Conservation (phyloP, 306 rosid species). For the Acacia confusa region DNA sequence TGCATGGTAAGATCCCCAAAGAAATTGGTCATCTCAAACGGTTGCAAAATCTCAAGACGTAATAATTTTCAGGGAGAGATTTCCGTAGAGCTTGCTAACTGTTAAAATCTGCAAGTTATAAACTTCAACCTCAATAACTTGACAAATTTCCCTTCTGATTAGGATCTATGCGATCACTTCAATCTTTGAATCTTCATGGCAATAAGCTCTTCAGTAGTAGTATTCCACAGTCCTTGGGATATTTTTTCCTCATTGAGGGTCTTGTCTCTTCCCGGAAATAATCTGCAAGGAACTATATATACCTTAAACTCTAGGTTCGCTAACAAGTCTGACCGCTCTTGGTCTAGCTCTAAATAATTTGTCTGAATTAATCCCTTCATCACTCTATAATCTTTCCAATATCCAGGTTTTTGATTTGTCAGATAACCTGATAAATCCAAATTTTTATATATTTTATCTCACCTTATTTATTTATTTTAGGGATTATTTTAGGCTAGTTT, state of each 20-base stretch:
- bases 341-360: neutral
- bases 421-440: no score
- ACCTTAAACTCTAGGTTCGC: constrained; percentile 15
- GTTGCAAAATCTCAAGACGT: neutral
- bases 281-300: constrained; percentile 33
- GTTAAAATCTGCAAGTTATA: neutral
- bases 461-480: no score
- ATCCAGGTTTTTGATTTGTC: no score
- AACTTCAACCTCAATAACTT: neutral
- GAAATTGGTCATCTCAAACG: neutral
- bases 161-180: constrained; percentile 3
- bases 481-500: no score
- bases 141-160: constrained; percentile 22
- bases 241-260: constrained; percentile 1
- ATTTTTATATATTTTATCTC: no score
- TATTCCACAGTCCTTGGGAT: constrained; percentile 33
- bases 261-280: neutral
- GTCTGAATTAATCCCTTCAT: constrained; percentile 15
- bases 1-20: neutral
- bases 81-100: neutral
- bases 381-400: no score
- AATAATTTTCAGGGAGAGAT: constrained; percentile 1
- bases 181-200: neutral
- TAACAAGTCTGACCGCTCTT: constrained; percentile 8
- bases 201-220: constrained; percentile 25